Evolutionary conservation across 768 basidiomycete species (phyloP).

Genomic region (Psilocybe subaeruginosa): DNA sequence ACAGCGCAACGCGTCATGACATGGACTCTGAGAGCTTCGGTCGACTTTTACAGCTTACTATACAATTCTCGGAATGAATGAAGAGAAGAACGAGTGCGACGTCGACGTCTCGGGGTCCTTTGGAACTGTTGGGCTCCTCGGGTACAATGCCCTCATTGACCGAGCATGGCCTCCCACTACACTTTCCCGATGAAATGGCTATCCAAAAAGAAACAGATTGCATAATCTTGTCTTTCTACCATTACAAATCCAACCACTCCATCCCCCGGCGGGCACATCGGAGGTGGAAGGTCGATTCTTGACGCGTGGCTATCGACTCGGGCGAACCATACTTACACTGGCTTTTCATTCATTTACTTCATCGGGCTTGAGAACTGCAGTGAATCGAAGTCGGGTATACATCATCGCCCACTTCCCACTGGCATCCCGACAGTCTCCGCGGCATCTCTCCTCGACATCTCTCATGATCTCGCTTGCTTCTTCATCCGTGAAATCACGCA

Average conservation of each 20-base stretch:
- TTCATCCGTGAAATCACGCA: slow-evolving; percentile 51
- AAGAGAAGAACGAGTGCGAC: too few relatives aligned
- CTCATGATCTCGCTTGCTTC: slow-evolving; percentile 63
- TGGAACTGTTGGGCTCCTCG: not conserved
- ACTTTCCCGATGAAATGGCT: not conserved
- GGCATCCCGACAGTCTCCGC: slow-evolving; percentile 58
- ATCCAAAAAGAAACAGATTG: not conserved
- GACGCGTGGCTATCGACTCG: not conserved
- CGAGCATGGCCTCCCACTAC: not conserved
- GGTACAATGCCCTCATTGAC: not conserved
- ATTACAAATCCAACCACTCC: not conserved
- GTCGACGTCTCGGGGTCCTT: too few relatives aligned
- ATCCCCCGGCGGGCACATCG: not conserved
- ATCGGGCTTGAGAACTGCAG: slow-evolving; percentile 43
- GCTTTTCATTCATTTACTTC: not conserved
- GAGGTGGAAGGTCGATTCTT: not conserved
- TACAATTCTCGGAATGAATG: too few relatives aligned
- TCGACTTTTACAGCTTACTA: too few relatives aligned
- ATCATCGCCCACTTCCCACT: slow-evolving; percentile 70
- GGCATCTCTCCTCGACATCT: slow-evolving; percentile 61
- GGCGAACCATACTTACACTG: not conserved
- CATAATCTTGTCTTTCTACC: not conserved
- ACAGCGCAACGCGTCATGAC: too few relatives aligned
- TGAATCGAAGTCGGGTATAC: slow-evolving; percentile 72
- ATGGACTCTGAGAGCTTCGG: too few relatives aligned